These are phyloP conservation scores for Neurospora crassa DNA, from an alignment of 2,329 filamentous ascomycete species.

Conservation along the genomic window DNA sequence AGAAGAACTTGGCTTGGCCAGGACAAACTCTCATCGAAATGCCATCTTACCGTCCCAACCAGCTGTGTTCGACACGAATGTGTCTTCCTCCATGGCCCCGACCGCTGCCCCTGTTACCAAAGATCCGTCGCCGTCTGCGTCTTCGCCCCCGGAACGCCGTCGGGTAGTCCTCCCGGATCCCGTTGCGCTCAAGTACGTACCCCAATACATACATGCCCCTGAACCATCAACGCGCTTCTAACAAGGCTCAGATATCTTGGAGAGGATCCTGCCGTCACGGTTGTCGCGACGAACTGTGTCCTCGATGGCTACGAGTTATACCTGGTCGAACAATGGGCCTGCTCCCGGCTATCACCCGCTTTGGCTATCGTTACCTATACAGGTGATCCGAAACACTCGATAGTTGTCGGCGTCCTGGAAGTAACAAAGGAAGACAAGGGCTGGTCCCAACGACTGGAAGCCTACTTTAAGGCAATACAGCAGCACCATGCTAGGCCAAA, in stretches of 20 bases:
- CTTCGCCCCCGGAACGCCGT: conserved; percentile 26
- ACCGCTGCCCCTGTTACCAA: conserved; percentile 13
- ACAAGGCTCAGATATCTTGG: conserved; percentile 57
- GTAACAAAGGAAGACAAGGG: conserved; percentile 69
- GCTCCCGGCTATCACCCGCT: conserved; percentile 80
- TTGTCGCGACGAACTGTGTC: conserved; percentile 61
- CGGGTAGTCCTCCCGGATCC: conserved; percentile 50
- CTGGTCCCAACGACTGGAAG: conserved; percentile 70
- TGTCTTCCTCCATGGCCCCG: conserved; percentile 12
- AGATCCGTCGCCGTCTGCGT: conserved; percentile 15
- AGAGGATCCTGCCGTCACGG: conserved; percentile 66
- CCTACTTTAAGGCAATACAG: conserved; percentile 80
- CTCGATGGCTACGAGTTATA: conserved; percentile 87
- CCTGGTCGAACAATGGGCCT: conserved; percentile 95
- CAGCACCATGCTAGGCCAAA: conserved; percentile 78
- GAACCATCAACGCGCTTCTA: background rate
- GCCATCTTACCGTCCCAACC: conserved; percentile 13
- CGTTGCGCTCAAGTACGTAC: conserved; percentile 42
- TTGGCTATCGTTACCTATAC: conserved; percentile 91
- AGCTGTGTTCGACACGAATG: conserved; percentile 7
- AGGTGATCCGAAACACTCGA: conserved; percentile 67
- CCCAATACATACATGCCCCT: background rate
- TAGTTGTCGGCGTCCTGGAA: conserved; percentile 71
- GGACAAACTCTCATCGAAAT: conserved; percentile 22
- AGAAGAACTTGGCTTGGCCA: conserved; percentile 28